Evolutionary conservation across 306 rosid genomes (phyloP).

Genomic region (Fragaria nilgerrensis): DNA sequence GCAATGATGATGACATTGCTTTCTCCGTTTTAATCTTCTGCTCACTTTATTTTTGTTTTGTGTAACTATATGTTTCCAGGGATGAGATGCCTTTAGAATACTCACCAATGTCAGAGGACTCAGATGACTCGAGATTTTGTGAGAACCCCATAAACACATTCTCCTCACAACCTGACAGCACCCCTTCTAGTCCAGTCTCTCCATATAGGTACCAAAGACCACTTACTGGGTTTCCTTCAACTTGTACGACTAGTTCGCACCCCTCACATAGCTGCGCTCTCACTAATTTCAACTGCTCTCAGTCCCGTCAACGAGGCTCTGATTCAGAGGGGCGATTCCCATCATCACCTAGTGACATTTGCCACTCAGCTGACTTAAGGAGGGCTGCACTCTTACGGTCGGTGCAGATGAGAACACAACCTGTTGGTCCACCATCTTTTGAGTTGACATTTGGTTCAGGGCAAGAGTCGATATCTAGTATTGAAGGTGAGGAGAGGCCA

Average conservation of each 20-base stretch:
- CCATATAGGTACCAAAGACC: constrained; percentile 76
- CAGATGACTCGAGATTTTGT: constrained; percentile 72
- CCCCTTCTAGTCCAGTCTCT: constrained; percentile 87
- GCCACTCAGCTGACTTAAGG: constrained; percentile 96
- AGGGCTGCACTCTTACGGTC: constrained; percentile 96
- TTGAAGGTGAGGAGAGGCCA: constrained; percentile 66
- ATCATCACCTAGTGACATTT: constrained; percentile 95
- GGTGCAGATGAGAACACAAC: constrained; percentile 93
- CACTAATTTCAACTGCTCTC: constrained; percentile 45
- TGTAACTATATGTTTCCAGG: constrained; percentile 39
- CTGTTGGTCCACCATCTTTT: constrained; percentile 49
- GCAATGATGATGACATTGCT: neutral
- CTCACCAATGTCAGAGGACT: constrained; percentile 99
- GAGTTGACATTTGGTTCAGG: constrained; percentile 63
- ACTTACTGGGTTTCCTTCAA: constrained; percentile 39
- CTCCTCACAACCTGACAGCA: constrained; percentile 63
- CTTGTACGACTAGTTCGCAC: constrained; percentile 50
- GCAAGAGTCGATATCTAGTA: constrained; percentile 57
- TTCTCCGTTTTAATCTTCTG: neutral
- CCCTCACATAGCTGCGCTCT: constrained; percentile 50
- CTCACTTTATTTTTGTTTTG: neutral
- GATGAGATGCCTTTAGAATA: constrained; percentile 79
- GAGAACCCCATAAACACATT: constrained; percentile 53
- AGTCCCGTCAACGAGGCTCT: constrained; percentile 85
- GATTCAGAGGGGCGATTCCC: constrained; percentile 98